Evolutionary conservation across 345 rosid genomes (phyloP), one percentile per base, ranked within the genome.

Genomic region (Populus alba): DNA sequence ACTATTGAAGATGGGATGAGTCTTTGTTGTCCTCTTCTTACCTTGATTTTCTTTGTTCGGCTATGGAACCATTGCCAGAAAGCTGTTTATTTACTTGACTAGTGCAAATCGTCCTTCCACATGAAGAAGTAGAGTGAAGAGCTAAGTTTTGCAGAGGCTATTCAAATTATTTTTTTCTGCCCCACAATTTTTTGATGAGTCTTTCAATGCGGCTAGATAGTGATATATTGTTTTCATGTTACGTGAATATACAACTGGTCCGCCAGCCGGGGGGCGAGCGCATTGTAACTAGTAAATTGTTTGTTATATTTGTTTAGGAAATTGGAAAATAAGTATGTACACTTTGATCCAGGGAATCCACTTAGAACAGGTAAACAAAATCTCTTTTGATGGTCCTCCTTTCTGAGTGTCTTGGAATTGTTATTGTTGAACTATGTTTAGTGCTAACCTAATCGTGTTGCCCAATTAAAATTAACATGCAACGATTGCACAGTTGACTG

Each of bases 1-100:
- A 80, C 74, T 78, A 69, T 77, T 71, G 65, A 88, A 91, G 78
- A 79, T 71, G 73, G 86, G 81, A 81, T 89, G 84, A 90, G 29
- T 69, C 29, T 62, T 23, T 62, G 57, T 17, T 39, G 67, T 18
- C n/a, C 38, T 76, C n/a, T 70, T 9, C 23, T 13, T 53, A 41
- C 39, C 49, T 38, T 20, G 27, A 31, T 55, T 41, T 75, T 66
- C 20, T 51, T 72, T 23, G 45, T 38, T 37, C 22, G 29, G 45
- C 31, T 70, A 45, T 71, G 31, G 61, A 66, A 72, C 27, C 8
- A 17, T 53, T 27, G 35, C 29, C 51, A 5, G 68, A 29, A 49
- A 63, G 69, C 75, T 20, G 57, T 69, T 63, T 57, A 55, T 31
- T 5, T 35, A 17, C 47, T 17, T 68, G 70, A 9, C 22, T 38